Evolutionary conservation across 106 monocot species (phyloP).

Genomic region (Platanthera zijinensis): DNA sequence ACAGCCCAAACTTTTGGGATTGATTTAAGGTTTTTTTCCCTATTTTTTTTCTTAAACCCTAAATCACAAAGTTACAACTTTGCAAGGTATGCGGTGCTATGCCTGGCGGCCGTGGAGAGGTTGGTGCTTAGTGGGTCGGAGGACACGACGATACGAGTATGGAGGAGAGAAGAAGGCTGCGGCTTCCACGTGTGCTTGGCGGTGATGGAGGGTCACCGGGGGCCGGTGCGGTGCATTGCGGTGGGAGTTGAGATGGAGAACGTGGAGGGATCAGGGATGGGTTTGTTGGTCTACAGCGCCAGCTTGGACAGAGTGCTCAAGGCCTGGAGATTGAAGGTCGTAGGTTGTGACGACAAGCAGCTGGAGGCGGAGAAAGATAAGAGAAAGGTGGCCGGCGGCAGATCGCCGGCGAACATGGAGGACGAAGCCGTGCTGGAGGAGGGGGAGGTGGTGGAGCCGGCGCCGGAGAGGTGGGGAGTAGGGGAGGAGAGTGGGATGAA

Average conservation of each 20-base stretch:
- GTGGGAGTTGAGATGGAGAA: constrained; percentile 23
- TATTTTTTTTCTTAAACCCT: too few species aligned
- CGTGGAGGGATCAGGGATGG: constrained; percentile 1
- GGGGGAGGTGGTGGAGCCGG: not conserved
- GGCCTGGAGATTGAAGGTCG: constrained; percentile 38
- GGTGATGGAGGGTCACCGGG: constrained; percentile 44
- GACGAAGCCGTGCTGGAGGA: not conserved
- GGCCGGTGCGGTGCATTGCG: constrained; percentile 45
- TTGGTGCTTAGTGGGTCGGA: constrained; percentile 60
- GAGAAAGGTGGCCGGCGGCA: not conserved
- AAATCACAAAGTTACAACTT: not conserved
- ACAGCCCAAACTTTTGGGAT: too few species aligned
- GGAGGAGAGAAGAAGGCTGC: constrained; percentile 37
- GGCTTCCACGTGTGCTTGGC: constrained; percentile 34
- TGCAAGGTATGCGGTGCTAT: constrained; percentile 26
- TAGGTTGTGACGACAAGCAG: too few species aligned
- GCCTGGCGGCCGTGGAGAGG: constrained; percentile 36
- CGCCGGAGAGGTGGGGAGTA: not conserved
- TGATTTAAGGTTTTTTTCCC: too few species aligned
- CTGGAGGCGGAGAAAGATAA: not conserved
- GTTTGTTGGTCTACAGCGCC: constrained; percentile 33
- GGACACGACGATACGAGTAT: constrained; percentile 61
- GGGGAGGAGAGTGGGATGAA: constrained; percentile 13
- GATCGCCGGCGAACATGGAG: not conserved
- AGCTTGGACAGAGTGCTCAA: constrained; percentile 40